A percentile compares a stretch with the other conserved stretches of the same genome.
Evolutionary conservation across 345 rosid species (phyloP).

Genomic region (Moricandia arvensis): DNA sequence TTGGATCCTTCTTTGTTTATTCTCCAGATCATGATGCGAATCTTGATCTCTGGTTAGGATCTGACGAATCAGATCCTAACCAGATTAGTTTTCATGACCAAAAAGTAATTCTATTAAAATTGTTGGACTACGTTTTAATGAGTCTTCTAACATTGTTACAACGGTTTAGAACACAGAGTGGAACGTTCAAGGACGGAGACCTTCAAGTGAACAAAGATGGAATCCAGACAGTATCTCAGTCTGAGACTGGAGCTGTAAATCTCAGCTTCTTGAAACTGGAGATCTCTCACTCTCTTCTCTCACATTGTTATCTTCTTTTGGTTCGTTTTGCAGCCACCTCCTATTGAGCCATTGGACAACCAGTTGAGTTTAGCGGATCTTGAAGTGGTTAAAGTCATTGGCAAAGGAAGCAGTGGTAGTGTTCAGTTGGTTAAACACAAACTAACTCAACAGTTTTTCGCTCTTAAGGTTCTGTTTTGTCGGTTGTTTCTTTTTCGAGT

Average conservation of each 20-base stretch:
- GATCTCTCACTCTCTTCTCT: constrained; percentile 7
- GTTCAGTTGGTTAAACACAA: constrained; percentile 97
- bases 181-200: constrained; percentile 88
- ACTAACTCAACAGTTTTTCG: constrained; percentile 86
- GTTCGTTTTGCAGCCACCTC: constrained; percentile 57
- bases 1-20: not conserved
- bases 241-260: constrained; percentile 57
- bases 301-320: not conserved
- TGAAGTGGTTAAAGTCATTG: constrained; percentile 81
- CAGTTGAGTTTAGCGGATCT: constrained; percentile 71
- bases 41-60: not conserved
- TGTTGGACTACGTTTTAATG: not conserved
- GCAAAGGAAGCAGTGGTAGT: constrained; percentile 87
- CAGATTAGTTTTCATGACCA: not conserved
- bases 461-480: constrained; percentile 56
- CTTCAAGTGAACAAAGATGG: constrained; percentile 90
- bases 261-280: not conserved
- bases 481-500: not conserved
- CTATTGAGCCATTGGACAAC: constrained; percentile 59
- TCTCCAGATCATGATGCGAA: constrained; percentile 1
- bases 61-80: not conserved
- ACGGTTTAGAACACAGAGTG: constrained; percentile 67
- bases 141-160: constrained; percentile 1
- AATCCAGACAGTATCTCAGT: constrained; percentile 63
- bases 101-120: not conserved